These are phyloP conservation scores for Cicer chorassanicum DNA, from an alignment of 306 rosid species.

Conservation along the genomic window DNA sequence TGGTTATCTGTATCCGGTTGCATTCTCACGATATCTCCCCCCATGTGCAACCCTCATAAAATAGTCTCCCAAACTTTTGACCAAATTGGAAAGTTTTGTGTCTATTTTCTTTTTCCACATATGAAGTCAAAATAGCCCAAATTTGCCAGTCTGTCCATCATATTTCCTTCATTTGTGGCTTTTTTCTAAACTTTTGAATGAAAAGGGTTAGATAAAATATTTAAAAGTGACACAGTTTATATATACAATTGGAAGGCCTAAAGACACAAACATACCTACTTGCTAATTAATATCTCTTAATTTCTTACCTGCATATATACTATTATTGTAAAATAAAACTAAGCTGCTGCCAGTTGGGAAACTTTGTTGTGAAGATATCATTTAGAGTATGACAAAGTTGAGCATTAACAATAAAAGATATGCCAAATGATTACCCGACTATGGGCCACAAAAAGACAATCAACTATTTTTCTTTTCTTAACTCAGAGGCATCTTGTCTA, in stretches of 20 bases:
- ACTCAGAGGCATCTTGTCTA: constrained; percentile 34
- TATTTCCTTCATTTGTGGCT: constrained; percentile 47
- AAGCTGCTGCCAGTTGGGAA: constrained; percentile 49
- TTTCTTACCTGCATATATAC: constrained; percentile 26
- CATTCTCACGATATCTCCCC: constrained; percentile 50
- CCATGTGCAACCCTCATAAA: constrained; percentile 64
- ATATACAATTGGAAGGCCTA: constrained; percentile 6
- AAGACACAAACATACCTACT: constrained; percentile 30
- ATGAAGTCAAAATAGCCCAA: constrained; percentile 41
- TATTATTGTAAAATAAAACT: constrained; percentile 21
- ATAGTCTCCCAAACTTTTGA: constrained; percentile 42
- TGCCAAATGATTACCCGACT: constrained; percentile 51
- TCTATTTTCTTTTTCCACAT: constrained; percentile 32
- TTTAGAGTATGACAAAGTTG: constrained; percentile 39
- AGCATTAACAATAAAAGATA: constrained; percentile 38
- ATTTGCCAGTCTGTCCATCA: constrained; percentile 47
- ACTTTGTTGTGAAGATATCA: constrained; percentile 29
- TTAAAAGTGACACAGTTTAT: constrained; percentile 15
- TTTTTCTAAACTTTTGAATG: constrained; percentile 30
- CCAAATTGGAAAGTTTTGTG: constrained; percentile 5
- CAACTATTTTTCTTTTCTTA: constrained; percentile 40
- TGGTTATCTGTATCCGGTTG: constrained; percentile 37
- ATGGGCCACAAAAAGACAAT: constrained; percentile 47
- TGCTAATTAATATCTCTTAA: constrained; percentile 2
- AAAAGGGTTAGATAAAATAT: background rate